Percentiles rank a stretch among this genome's conserved stretches.
Evolutionary conservation across 768 basidiomycete genomes (phyloP).

Genomic region (Termitomyces bulborhizus): DNA sequence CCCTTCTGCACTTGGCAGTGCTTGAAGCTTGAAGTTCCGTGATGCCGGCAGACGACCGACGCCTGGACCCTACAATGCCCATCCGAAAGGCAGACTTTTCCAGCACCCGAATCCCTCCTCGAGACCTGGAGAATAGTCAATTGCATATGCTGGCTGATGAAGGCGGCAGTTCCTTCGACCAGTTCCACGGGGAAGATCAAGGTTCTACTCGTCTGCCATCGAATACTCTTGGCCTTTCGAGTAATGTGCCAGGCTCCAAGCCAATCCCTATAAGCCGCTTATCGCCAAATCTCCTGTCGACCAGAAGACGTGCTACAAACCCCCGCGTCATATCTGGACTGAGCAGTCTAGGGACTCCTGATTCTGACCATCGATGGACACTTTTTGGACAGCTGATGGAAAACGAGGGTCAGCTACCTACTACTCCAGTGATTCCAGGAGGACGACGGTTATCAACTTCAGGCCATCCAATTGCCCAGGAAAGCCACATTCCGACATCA

Average conservation of each 20-base stretch:
- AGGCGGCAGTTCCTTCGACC: constrained; percentile 9
- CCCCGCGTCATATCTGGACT: constrained; percentile 12
- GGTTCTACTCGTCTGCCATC: not conserved
- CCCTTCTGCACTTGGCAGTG: not conserved
- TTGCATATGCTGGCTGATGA: not conserved
- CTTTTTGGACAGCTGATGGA: constrained; percentile 71
- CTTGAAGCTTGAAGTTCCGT: not conserved
- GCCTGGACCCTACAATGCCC: constrained; percentile 2
- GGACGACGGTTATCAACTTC: constrained; percentile 7
- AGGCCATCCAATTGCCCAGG: not conserved
- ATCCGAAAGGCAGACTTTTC: not conserved
- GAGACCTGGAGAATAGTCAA: not conserved
- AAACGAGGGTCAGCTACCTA: constrained; percentile 43
- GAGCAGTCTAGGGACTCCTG: constrained; percentile 2
- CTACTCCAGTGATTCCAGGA: constrained; percentile 6
- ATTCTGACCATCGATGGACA: constrained; percentile 46
- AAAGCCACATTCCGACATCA: not conserved
- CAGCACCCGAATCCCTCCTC: not conserved
- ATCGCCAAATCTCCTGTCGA: constrained; percentile 15
- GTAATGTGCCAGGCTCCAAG: constrained; percentile 9
- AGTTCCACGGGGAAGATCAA: constrained; percentile 7
- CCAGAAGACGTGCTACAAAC: constrained; percentile 9
- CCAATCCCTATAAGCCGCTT: constrained; percentile 16
- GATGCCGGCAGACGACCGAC: constrained; percentile 5
- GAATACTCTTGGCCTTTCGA: constrained; percentile 1